phyloP scores from a whole-genome alignment of 306 rosid species.

The Abrus pulchellus region DNA sequence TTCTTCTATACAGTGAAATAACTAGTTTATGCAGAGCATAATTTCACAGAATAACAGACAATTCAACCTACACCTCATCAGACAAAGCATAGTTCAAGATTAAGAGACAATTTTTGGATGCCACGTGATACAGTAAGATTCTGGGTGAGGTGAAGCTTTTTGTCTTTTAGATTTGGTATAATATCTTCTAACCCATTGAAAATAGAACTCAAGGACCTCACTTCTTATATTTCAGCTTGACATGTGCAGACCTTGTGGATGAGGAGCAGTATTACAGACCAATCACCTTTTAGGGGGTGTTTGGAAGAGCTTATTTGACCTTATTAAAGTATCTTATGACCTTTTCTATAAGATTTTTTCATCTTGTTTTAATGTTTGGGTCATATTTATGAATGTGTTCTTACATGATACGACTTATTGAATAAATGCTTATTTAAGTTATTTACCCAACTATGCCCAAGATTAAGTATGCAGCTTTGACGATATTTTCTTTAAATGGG shows the following conservation, averaged over 20 bases:
- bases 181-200: not conserved
- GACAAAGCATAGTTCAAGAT: not conserved
- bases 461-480: not conserved
- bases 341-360: not conserved
- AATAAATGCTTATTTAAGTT: not conserved
- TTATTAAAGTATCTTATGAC: not conserved
- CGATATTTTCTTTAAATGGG: too few species aligned
- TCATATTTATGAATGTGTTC: not conserved
- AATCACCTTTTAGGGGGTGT: not conserved
- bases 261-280: not conserved
- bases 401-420: not conserved
- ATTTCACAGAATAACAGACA: not conserved
- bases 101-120: slow-evolving; percentile 4
- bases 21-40: not conserved
- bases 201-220: not conserved
- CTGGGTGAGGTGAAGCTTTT: not conserved
- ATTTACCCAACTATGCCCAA: not conserved
- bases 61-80: not conserved
- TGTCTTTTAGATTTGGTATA: not conserved
- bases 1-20: not conserved
- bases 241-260: not conserved
- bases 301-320: not conserved
- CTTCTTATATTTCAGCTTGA: slow-evolving; percentile 4
- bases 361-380: not conserved
- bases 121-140: not conserved